Conservation (phyloP, 108 stramenopile genomes). For the Skeletonema marinoi region DNA sequence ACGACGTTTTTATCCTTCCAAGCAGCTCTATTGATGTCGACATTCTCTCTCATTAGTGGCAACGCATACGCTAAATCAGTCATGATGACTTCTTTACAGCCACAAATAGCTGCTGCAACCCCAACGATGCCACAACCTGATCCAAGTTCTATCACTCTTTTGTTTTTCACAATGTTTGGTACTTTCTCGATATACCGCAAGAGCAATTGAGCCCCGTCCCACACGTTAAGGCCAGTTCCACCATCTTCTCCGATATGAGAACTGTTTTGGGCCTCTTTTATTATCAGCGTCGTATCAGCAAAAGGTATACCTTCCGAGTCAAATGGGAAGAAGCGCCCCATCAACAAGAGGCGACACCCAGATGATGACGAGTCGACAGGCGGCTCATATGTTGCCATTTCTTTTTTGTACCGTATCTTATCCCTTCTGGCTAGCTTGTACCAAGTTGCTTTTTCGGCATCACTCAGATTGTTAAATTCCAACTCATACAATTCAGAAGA, state of each 20-base stretch:
- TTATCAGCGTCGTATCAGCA: conserved; percentile 19
- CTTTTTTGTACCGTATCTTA: background rate
- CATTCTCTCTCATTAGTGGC: conserved; percentile 55
- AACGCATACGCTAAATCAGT: conserved; percentile 73
- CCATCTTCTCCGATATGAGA: conserved; percentile 20
- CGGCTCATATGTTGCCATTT: background rate
- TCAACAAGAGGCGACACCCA: background rate
- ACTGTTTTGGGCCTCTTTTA: conserved; percentile 41
- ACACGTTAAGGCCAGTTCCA: conserved; percentile 71
- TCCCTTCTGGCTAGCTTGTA: background rate
- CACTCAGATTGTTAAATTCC: background rate
- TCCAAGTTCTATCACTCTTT: conserved; percentile 67
- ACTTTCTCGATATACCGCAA: conserved; percentile 34
- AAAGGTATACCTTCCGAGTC: conserved; percentile 32
- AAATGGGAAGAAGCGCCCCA: conserved; percentile 32
- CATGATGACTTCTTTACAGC: conserved; percentile 56
- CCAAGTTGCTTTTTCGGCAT: background rate
- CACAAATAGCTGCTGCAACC: conserved; percentile 50
- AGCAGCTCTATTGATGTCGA: conserved; percentile 28
- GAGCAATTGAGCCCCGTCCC: conserved; percentile 71
- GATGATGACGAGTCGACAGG: background rate
- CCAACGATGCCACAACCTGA: conserved; percentile 74
- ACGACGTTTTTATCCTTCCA: conserved; percentile 7
- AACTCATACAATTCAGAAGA: background rate
- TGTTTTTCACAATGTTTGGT: conserved; percentile 35